Base-by-base conservation (phyloP, 495 filamentous ascomycete species). In the Talaromyces proteolyticus region DNA sequence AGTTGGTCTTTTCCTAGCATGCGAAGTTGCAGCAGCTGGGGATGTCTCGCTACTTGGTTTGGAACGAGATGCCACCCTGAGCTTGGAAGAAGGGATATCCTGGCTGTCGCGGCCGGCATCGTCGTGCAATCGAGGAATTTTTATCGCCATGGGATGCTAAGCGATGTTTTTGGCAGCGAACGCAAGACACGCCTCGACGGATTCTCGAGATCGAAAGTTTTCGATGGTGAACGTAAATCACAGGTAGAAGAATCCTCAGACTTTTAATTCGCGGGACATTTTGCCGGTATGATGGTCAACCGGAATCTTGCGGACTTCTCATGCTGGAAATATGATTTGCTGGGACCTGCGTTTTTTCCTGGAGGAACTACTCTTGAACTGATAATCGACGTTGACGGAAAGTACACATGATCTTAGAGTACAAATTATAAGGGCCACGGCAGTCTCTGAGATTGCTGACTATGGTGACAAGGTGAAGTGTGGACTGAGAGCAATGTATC, bases 1-100 rank as follows among this genome's bases (percentile, higher is more conserved):
- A n/a, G 64, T 67, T 17, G 72, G 72, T 29, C 67, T 75, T 8
- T 59, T 68, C 3, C 56, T 67, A 19, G 68, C 70, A 29, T 59
- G 57, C 26, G 64, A 68, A 40, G 47, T 68, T 7, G 43, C 24
- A 2, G 25, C 59, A 18, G 55, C 48, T 0, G 42, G 46, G n/a
- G n/a, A n/a, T 14, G 44, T 51, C 10, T 59, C 55, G 7, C 58
- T 66, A 3, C 54, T 68, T 1, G 50, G 65, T 2, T 48, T 68
- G 3, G 64, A 68, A 26, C 58, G 53, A 23, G 56, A 59, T 6
- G 3, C 16, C 22, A 46, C 6, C 55, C 47, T 25, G 51, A 54
- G 52, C 60, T 3, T 58, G 39, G 36, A 64, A 66, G 43, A 38
- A 18, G 29, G 29, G 29, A 34, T 34, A 10, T 10, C 29, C 14